Conservation (phyloP, 2,329 filamentous ascomycete genomes). For the Chaetomium olivaceum region DNA sequence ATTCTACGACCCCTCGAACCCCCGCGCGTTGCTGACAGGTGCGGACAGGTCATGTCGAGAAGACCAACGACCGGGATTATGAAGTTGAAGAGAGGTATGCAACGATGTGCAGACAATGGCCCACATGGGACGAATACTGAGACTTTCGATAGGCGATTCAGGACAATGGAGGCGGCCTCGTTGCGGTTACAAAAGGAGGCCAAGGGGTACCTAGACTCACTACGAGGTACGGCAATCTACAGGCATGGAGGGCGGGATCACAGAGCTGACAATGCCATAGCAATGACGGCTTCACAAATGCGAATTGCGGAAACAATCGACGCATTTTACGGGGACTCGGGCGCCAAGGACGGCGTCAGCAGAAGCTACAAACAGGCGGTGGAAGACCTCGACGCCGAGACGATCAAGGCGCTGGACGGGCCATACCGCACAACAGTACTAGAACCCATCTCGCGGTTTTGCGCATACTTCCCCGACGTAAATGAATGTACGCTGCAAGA, state of each 20-base stretch:
- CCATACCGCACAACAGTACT: conserved; percentile 92
- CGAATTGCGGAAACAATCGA: conserved; percentile 99
- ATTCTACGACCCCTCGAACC: background rate
- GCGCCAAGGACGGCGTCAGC: conserved; percentile 91
- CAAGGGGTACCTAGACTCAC: conserved; percentile 93
- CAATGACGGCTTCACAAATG: conserved; percentile 99
- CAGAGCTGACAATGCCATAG: conserved; percentile 46
- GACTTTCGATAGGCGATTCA: conserved; percentile 69
- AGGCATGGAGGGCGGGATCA: background rate
- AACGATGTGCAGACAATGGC: background rate
- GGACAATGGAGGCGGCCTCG: conserved; percentile 94
- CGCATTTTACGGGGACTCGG: conserved; percentile 96
- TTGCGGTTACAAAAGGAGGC: conserved; percentile 94
- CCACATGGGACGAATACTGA: conserved; percentile 13
- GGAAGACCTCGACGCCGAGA: conserved; percentile 95
- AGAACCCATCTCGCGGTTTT: conserved; percentile 93
- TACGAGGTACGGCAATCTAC: conserved; percentile 64
- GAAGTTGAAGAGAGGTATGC: conserved; percentile 88
- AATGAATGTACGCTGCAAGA: conserved; percentile 73
- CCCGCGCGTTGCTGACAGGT: conserved; percentile 9
- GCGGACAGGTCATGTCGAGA: conserved; percentile 81
- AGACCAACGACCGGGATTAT: conserved; percentile 97
- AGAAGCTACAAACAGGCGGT: conserved; percentile 98
- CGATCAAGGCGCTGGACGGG: conserved; percentile 95
- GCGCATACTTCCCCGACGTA: conserved; percentile 97